A percentile compares a stretch with the other conserved stretches of the same genome.
Conservation (phyloP, 345 rosid genomes). For the Cardamine resedifolia region DNA sequence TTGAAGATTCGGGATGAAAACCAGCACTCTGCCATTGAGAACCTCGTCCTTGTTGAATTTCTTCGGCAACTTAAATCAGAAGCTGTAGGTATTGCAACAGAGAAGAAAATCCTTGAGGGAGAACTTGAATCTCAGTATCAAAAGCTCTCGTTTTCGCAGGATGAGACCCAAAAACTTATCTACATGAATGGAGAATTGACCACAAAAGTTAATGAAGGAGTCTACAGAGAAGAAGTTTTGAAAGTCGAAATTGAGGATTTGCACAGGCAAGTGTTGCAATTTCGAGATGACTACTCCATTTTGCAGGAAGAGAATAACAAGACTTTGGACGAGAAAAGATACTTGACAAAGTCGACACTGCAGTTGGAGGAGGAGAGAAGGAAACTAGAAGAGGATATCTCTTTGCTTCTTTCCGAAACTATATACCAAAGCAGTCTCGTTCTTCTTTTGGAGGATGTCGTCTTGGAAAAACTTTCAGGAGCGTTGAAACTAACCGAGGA, state of each 20-base stretch:
- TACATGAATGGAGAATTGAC: conserved; percentile 52
- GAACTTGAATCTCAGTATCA: conserved; percentile 49
- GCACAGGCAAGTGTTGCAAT: conserved; percentile 46
- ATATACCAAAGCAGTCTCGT: conserved; percentile 59
- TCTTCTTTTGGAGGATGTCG: conserved; percentile 49
- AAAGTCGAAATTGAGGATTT: conserved; percentile 52
- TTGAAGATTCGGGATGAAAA: conserved; percentile 54
- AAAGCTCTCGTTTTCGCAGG: conserved; percentile 48
- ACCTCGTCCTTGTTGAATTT: conserved; percentile 57
- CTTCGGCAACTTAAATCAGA: conserved; percentile 66
- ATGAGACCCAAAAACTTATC: conserved; percentile 44
- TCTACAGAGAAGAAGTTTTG: conserved; percentile 57
- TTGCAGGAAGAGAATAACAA: conserved; percentile 56
- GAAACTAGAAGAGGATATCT: conserved; percentile 63
- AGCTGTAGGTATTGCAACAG: conserved; percentile 49
- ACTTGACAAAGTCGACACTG: conserved; percentile 45
- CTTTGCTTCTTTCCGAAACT: conserved; percentile 46
- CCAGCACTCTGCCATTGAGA: conserved; percentile 54
- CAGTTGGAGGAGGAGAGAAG: conserved; percentile 50
- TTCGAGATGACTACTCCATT: conserved; percentile 45
- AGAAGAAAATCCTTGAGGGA: conserved; percentile 47
- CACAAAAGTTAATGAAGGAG: conserved; percentile 51
- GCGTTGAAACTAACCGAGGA: conserved; percentile 44
- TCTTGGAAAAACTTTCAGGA: conserved; percentile 50
- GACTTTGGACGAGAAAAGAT: conserved; percentile 49